A percentile compares a stretch with the other conserved stretches of the same genome.
These are phyloP conservation scores for Carex scoparia DNA, from an alignment of 176 grass and related monocot species.

Conservation along the genomic window DNA sequence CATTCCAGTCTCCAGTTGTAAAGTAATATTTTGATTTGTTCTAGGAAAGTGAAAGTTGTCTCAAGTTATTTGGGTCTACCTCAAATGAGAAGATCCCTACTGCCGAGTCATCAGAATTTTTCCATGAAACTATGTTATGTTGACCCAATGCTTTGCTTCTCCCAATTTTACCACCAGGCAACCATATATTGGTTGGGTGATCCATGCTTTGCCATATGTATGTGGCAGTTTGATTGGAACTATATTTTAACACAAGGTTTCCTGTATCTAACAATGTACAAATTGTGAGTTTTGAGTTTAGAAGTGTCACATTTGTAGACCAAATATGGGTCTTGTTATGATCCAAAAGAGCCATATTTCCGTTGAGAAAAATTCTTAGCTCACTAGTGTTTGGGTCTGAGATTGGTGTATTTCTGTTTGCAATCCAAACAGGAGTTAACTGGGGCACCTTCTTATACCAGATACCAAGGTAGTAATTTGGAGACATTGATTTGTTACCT, in stretches of 20 bases:
- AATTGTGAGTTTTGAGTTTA: neutral
- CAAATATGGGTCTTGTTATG: slow-evolving; percentile 8
- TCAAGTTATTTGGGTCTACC: neutral
- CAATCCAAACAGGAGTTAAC: slow-evolving; percentile 28
- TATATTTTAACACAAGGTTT: slow-evolving; percentile 23
- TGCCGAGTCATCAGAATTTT: slow-evolving; percentile 24
- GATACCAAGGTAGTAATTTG: slow-evolving; percentile 34
- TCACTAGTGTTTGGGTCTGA: slow-evolving; percentile 12
- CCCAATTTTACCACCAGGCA: slow-evolving; percentile 34
- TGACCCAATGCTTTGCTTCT: slow-evolving; percentile 4
- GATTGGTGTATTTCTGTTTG: slow-evolving; percentile 30
- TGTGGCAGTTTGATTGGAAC: slow-evolving; percentile 13
- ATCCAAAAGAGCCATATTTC: slow-evolving; percentile 38
- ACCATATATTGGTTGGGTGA: slow-evolving; percentile 34
- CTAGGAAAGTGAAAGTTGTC: slow-evolving; percentile 19
- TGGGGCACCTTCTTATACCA: slow-evolving; percentile 44
- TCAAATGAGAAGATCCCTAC: slow-evolving; percentile 24
- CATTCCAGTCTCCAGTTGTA: slow-evolving; percentile 28
- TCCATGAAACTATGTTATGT: neutral
- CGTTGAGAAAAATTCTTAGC: slow-evolving; percentile 26
- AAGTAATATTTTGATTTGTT: slow-evolving; percentile 28
- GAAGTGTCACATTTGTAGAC: slow-evolving; percentile 6
- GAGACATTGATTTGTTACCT: neutral
- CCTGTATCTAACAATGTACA: slow-evolving; percentile 32
- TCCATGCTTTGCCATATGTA: slow-evolving; percentile 39